Evolutionary conservation across 2,329 filamentous ascomycete genomes (phyloP).

Genomic region (Aspergillus aculeatus): DNA sequence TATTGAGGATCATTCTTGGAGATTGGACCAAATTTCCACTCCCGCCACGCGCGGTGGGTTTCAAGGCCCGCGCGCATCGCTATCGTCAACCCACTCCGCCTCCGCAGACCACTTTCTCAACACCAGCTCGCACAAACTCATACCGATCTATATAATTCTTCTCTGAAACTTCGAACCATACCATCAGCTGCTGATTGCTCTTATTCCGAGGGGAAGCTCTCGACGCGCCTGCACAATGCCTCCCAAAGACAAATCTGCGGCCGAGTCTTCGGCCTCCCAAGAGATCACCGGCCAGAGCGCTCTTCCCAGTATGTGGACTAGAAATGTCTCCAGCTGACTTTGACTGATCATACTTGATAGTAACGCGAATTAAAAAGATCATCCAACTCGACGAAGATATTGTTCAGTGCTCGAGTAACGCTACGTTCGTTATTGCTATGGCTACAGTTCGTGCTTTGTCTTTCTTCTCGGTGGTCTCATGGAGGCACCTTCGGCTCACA

Average conservation of each 20-base stretch:
- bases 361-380: constrained; percentile 94
- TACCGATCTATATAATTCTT: neutral
- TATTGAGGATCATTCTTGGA: neutral
- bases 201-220: neutral
- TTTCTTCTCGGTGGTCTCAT: neutral
- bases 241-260: constrained; percentile 71
- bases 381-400: constrained; percentile 86
- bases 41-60: constrained; percentile 10
- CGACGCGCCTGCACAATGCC: constrained; percentile 60
- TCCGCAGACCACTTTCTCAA: neutral
- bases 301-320: constrained; percentile 68
- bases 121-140: neutral
- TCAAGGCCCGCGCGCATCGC: constrained; percentile 8
- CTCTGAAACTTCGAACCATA: neutral
- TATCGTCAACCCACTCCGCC: neutral
- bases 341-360: constrained; percentile 48
- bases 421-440: constrained; percentile 87
- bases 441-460: constrained; percentile 66
- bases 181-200: neutral
- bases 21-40: constrained; percentile 1
- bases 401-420: constrained; percentile 83
- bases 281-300: constrained; percentile 83
- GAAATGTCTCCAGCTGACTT: neutral
- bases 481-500: constrained; percentile 7
- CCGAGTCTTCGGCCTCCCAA: constrained; percentile 69